Evolutionary conservation across 805 yeast species (phyloP).

Genomic region (Starmerella sp.): DNA sequence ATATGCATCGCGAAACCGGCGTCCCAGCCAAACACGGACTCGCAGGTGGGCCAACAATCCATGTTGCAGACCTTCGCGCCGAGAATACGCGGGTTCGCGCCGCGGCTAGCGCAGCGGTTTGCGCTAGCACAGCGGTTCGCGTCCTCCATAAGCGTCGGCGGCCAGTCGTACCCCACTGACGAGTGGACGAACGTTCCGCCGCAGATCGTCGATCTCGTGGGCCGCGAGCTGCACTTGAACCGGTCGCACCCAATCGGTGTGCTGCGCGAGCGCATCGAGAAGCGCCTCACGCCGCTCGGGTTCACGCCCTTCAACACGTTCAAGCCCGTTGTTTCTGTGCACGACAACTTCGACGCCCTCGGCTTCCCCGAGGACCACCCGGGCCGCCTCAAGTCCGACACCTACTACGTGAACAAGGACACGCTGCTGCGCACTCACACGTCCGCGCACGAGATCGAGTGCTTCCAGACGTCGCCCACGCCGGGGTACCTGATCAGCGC

Average conservation of each 20-base stretch:
- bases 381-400: constrained; percentile 84
- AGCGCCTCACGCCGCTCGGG: constrained; percentile 51
- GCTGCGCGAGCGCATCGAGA: constrained; percentile 60
- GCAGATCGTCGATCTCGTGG: constrained; percentile 54
- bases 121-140: background rate
- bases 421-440: constrained; percentile 83
- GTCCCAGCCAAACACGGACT: background rate
- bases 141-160: constrained; percentile 7
- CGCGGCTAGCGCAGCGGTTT: background rate
- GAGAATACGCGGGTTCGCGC: too few species aligned
- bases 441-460: constrained; percentile 88
- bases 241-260: constrained; percentile 85
- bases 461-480: constrained; percentile 53
- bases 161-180: constrained; percentile 36
- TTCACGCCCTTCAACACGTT: constrained; percentile 65
- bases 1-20: background rate
- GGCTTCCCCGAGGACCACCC: constrained; percentile 91
- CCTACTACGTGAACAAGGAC: constrained; percentile 72
- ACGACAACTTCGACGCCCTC: constrained; percentile 79
- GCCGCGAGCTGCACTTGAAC: constrained; percentile 61
- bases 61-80: too few species aligned
- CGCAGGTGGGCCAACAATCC: too few species aligned
- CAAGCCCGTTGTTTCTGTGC: constrained; percentile 69
- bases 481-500: constrained; percentile 91
- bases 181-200: constrained; percentile 80